Percentiles rank a stretch among this genome's conserved stretches.
These are phyloP conservation scores for Pythium sp. DNA, from an alignment of 352 stramenopile species.

Conservation along the genomic window DNA sequence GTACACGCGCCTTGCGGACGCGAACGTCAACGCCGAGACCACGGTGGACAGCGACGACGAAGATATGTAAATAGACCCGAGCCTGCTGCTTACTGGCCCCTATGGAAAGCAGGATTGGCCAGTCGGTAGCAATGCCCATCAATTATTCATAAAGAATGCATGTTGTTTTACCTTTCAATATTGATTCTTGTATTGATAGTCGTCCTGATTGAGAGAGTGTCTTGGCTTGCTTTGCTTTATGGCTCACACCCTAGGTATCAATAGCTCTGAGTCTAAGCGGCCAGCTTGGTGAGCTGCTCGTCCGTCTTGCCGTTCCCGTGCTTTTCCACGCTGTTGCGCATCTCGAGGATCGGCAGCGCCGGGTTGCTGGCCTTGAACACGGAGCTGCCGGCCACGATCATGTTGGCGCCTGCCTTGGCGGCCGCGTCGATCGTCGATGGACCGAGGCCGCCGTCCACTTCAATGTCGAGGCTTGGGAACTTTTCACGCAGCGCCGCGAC, in stretches of 20 bases:
- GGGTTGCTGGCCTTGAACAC: constrained; percentile 88
- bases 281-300: constrained; percentile 50
- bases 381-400: constrained; percentile 96
- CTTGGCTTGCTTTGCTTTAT: not conserved
- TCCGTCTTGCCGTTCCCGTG: constrained; percentile 75
- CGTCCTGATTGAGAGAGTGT: not conserved
- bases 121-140: constrained; percentile 2
- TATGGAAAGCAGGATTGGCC: not conserved
- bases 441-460: constrained; percentile 96
- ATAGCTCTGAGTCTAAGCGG: constrained; percentile 13
- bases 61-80: constrained; percentile 27
- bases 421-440: constrained; percentile 93
- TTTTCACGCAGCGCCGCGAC: constrained; percentile 84
- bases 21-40: constrained; percentile 27
- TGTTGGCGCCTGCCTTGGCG: constrained; percentile 94
- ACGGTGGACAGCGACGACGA: constrained; percentile 26
- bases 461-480: constrained; percentile 95
- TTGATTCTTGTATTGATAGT: not conserved
- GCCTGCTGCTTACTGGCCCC: not conserved
- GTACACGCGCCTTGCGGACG: constrained; percentile 68
- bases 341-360: constrained; percentile 63
- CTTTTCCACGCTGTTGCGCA: constrained; percentile 84
- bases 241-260: not conserved
- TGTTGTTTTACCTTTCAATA: constrained; percentile 10
- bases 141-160: constrained; percentile 24